Percentiles rank a stretch among this genome's conserved stretches.
Conservation (phyloP, 2,329 filamentous ascomycete species). For the Zymoseptoria crescenta region DNA sequence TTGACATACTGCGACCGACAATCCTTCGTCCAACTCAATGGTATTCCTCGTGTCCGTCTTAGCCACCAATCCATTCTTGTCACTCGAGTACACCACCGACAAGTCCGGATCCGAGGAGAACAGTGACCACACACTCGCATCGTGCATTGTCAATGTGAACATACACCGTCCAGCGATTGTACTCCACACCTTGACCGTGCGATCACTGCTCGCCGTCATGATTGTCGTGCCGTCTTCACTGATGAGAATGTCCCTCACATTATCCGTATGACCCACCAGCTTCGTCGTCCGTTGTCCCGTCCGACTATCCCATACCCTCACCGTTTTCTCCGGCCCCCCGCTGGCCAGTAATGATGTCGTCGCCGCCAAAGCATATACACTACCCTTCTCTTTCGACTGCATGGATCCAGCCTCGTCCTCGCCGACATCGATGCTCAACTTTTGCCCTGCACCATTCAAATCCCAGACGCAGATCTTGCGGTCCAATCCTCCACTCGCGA, state of each 20-base stretch:
- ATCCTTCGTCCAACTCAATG: slow-evolving; percentile 73
- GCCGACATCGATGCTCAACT: slow-evolving; percentile 73
- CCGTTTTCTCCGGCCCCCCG: slow-evolving; percentile 87
- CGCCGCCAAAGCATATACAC: slow-evolving; percentile 81
- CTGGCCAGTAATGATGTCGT: slow-evolving; percentile 77
- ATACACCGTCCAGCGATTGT: slow-evolving; percentile 91
- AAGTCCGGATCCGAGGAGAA: slow-evolving; percentile 82
- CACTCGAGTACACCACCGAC: slow-evolving; percentile 87
- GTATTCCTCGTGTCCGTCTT: slow-evolving; percentile 84
- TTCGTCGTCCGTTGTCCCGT: slow-evolving; percentile 89
- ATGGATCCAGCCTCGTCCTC: slow-evolving; percentile 70
- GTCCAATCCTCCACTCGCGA: slow-evolving; percentile 88
- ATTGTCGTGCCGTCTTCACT: slow-evolving; percentile 84
- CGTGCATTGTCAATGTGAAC: slow-evolving; percentile 98
- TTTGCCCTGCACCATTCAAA: slow-evolving; percentile 76
- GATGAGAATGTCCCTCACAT: slow-evolving; percentile 82
- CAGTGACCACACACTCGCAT: slow-evolving; percentile 93
- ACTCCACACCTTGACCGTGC: slow-evolving; percentile 97
- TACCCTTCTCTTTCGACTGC: slow-evolving; percentile 72
- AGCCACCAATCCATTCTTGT: slow-evolving; percentile 85
- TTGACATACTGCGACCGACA: slow-evolving; percentile 84
- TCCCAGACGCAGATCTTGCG: slow-evolving; percentile 92
- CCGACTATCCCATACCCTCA: slow-evolving; percentile 84
- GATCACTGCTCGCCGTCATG: slow-evolving; percentile 88
- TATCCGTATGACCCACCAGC: slow-evolving; percentile 93